Evolutionary conservation across 208 protist species (phyloP), one percentile per base, ranked within the genome.

Genomic region (Tetramitus jugosus): DNA sequence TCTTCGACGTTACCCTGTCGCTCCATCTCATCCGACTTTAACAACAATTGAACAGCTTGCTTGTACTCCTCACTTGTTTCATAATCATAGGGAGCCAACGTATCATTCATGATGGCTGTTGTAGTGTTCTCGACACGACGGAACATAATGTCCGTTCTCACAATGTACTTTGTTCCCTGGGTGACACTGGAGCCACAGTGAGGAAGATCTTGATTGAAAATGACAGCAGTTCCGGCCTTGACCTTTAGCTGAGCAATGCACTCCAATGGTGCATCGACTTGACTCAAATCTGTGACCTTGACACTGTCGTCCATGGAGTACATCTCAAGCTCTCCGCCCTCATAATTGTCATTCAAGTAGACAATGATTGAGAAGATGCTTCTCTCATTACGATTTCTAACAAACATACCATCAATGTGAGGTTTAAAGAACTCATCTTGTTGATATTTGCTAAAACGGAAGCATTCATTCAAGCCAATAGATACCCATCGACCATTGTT

Each of bases 301-400:
- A n/a, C n/a, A n/a, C n/a, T n/a, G n/a, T n/a, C n/a, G n/a, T n/a
- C n/a, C n/a, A n/a, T n/a, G n/a, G n/a, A n/a, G n/a, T n/a, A n/a
- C n/a, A n/a, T n/a, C n/a, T n/a, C n/a, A 23, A 77, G 80, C 42
- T 72, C 52, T 35, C 80, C 80, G 45, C 80, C 80, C 14, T 71
- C 26, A 74, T 60, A 83, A 1, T 72, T 56, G 14, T 83, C 68
- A 43, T 83, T 83, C 4, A 83, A 68, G 37, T 83, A 83, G 10
- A 83, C 64, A n/a, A 80, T 43, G 6, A 83, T 43, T 0, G 80
- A 78, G 42, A 74, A 83, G n/a, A 83, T 80, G 39, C 49, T 69
- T 53, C 77, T 45, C 23, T 49, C 78, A 40, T 83, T 26, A 64
- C 56, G 42, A 42, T 53, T 46, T 17, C 56, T 43, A 26, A 74